Conservation (phyloP, 1,284 basidiomycete genomes). For the Megacollybia platyphylla region DNA sequence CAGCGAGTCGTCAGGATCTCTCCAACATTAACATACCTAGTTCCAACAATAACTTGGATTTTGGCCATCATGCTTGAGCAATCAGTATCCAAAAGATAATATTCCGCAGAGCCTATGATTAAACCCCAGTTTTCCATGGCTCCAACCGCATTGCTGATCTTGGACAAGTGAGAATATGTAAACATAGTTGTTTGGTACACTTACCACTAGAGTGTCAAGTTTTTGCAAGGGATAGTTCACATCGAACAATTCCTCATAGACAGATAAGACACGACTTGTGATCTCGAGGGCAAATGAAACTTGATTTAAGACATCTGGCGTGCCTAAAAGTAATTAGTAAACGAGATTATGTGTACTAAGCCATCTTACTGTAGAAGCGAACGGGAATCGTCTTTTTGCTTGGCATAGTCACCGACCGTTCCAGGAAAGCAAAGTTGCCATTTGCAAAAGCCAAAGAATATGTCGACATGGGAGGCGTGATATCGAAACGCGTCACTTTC, state of each 20-base stretch:
- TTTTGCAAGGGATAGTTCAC: slow-evolving; percentile 77
- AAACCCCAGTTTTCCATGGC: slow-evolving; percentile 97
- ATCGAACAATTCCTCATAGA: slow-evolving; percentile 73
- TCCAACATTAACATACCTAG: too few relatives aligned
- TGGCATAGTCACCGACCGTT: slow-evolving; percentile 57
- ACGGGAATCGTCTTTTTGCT: slow-evolving; percentile 61
- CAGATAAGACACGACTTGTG: slow-evolving; percentile 66
- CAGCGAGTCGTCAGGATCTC: too few relatives aligned
- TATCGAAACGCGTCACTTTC: slow-evolving; percentile 57
- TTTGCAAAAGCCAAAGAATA: slow-evolving; percentile 78
- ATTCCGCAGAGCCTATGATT: slow-evolving; percentile 81
- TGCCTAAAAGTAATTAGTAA: slow-evolving; percentile 32
- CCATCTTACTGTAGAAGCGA: slow-evolving; percentile 46
- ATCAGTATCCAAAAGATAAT: slow-evolving; percentile 74
- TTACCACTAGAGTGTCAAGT: slow-evolving; percentile 66
- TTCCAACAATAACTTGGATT: not conserved
- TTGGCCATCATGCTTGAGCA: slow-evolving; percentile 11
- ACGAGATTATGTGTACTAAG: not conserved
- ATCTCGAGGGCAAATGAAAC: slow-evolving; percentile 81
- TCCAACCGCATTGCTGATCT: slow-evolving; percentile 19
- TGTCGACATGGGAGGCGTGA: slow-evolving; percentile 61
- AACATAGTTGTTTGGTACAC: slow-evolving; percentile 10
- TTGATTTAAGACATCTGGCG: slow-evolving; percentile 78
- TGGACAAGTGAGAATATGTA: not conserved
- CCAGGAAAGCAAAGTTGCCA: slow-evolving; percentile 53